These are phyloP conservation scores for Leptodermis oblonga DNA, from an alignment of 257 asterid genomes.

Conservation along the genomic window DNA sequence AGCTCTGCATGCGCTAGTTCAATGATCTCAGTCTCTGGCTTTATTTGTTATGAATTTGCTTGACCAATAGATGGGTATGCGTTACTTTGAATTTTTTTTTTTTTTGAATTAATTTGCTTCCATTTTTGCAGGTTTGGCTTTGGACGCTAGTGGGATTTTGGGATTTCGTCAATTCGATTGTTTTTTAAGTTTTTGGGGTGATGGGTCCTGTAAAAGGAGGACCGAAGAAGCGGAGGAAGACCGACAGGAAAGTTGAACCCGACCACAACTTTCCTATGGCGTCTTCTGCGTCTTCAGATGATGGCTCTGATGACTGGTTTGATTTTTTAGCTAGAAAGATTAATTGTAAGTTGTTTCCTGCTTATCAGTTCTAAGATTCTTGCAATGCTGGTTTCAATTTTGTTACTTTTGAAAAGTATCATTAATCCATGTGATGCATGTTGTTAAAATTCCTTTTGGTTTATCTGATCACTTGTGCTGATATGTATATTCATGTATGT, in stretches of 20 bases:
- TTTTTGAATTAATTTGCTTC: constrained; percentile 2
- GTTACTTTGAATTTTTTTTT: constrained; percentile 13
- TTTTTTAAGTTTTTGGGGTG: constrained; percentile 10
- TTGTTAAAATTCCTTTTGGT: constrained; percentile 7
- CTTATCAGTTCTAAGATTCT: constrained; percentile 15
- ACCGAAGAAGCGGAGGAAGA: constrained; percentile 57
- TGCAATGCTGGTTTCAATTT: constrained; percentile 15
- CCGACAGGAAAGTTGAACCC: constrained; percentile 51
- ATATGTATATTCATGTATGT: background rate
- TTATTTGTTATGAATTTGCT: constrained; percentile 7
- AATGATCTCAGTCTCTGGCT: constrained; percentile 11
- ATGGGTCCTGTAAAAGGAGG: constrained; percentile 78
- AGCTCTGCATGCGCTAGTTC: constrained; percentile 18
- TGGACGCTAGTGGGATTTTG: constrained; percentile 18
- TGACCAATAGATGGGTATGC: constrained; percentile 15
- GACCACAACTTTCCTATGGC: constrained; percentile 36
- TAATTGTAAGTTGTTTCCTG: constrained; percentile 39
- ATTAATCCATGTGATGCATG: constrained; percentile 5
- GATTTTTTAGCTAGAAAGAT: constrained; percentile 46
- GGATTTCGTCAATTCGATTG: constrained; percentile 25
- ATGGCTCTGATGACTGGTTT: constrained; percentile 70
- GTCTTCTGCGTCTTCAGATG: constrained; percentile 50
- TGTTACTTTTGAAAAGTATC: background rate
- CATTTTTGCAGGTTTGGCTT: constrained; percentile 17
- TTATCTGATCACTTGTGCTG: constrained; percentile 15